These are phyloP conservation scores for Coniochaeta prunicola DNA, from an alignment of 2,329 filamentous ascomycete species.

Conservation along the genomic window DNA sequence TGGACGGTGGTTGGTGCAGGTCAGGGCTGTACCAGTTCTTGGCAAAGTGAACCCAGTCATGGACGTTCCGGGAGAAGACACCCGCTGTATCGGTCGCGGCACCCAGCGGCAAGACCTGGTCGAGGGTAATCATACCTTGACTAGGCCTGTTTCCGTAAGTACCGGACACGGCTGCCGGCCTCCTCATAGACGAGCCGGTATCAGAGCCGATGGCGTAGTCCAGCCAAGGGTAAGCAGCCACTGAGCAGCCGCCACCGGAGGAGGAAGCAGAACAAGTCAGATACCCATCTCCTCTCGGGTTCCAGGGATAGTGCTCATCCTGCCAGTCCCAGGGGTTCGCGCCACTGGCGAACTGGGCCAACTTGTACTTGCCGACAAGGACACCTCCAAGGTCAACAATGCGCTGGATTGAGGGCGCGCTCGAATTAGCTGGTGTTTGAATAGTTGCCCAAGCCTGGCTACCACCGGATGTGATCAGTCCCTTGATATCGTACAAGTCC, in stretches of 20 bases:
- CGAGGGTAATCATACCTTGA: slow-evolving; percentile 16
- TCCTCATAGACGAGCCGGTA: slow-evolving; percentile 17
- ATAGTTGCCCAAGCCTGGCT: slow-evolving; percentile 22
- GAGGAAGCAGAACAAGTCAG: slow-evolving; percentile 22
- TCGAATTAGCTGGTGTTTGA: slow-evolving; percentile 15
- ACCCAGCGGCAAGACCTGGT: slow-evolving; percentile 15
- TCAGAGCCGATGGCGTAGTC: slow-evolving; percentile 29
- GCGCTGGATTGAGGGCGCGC: slow-evolving; percentile 22
- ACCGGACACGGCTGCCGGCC: slow-evolving; percentile 18
- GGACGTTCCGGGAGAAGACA: slow-evolving; percentile 16
- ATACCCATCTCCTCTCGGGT: slow-evolving; percentile 27
- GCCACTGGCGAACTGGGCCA: slow-evolving; percentile 25
- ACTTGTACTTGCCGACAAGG: slow-evolving; percentile 25
- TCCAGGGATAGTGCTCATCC: slow-evolving; percentile 22
- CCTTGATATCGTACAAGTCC: slow-evolving; percentile 26
- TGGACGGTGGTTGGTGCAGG: slow-evolving; percentile 22
- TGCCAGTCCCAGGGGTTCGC: slow-evolving; percentile 15
- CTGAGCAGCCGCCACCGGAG: slow-evolving; percentile 20
- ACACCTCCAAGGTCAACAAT: slow-evolving; percentile 24
- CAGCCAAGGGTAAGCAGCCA: slow-evolving; percentile 31
- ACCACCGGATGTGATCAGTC: slow-evolving; percentile 23
- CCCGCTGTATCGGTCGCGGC: slow-evolving; percentile 19
- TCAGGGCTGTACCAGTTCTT: slow-evolving; percentile 28
- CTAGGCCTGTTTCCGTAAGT: slow-evolving; percentile 20
- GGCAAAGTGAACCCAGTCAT: slow-evolving; percentile 24